Conservation (phyloP, 129 eudicot genomes). For the Deinandra increscens region DNA sequence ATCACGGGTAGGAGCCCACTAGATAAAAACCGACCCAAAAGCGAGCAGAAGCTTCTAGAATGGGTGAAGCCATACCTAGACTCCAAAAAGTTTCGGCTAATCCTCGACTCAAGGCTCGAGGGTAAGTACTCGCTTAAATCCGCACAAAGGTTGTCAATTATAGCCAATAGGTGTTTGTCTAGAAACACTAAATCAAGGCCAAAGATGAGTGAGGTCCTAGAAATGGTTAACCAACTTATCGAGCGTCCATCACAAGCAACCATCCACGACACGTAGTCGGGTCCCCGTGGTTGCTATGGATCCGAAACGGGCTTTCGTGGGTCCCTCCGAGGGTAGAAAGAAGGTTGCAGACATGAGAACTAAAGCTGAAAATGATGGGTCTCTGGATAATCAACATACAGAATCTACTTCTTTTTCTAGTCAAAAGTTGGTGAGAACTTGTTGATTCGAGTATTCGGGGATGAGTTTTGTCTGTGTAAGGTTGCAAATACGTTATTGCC, state of each 20-base stretch:
- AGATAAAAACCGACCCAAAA: constrained; percentile 64
- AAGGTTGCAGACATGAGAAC: constrained; percentile 23
- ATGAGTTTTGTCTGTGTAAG: constrained; percentile 25
- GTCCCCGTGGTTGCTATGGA: constrained; percentile 26
- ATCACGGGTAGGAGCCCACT: constrained; percentile 75
- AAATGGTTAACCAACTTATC: constrained; percentile 63
- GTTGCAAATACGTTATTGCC: constrained; percentile 12
- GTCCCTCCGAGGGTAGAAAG: constrained; percentile 18
- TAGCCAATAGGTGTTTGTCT: constrained; percentile 71
- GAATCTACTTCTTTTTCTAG: constrained; percentile 41
- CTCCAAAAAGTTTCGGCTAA: constrained; percentile 60
- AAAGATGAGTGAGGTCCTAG: constrained; percentile 73
- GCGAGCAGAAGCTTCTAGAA: constrained; percentile 78
- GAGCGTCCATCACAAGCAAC: constrained; percentile 32
- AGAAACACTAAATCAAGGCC: constrained; percentile 72
- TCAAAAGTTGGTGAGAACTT: constrained; percentile 41
- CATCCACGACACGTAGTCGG: constrained; percentile 25
- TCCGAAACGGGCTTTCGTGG: constrained; percentile 29
- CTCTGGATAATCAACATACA: constrained; percentile 28
- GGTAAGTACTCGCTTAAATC: constrained; percentile 50
- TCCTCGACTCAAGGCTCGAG: constrained; percentile 74
- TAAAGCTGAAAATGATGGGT: constrained; percentile 39
- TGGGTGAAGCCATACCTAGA: constrained; percentile 80
- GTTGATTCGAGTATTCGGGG: constrained; percentile 22
- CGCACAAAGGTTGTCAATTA: constrained; percentile 60